Evolutionary conservation across 129 eudicot species (phyloP), one percentile per base, ranked within the genome.

Genomic region (Deinandra increscens): DNA sequence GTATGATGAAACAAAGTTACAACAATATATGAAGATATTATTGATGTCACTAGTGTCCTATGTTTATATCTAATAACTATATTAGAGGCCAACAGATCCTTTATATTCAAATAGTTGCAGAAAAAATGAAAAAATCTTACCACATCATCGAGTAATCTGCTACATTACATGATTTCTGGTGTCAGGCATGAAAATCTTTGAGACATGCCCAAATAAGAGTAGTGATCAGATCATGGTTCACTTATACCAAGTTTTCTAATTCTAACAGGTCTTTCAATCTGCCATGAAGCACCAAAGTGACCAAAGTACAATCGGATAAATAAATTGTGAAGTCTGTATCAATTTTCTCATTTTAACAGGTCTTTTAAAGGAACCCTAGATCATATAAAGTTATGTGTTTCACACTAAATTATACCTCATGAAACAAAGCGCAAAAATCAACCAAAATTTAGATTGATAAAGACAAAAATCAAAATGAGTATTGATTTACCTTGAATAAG

Each of bases 141-240:
- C 74, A 20, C 75, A 38, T 71, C 58, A 71, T 70, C 12, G 36
- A 69, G 14, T 54, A 15, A 67, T 31, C 72, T 55, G 62, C 37
- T 22, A 23, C 7, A 55, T 55, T 22, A 23, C 7, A 55, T 55
- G 60, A 23, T 55, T 55, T 58, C 38, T 58, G 64, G 64, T 58
- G 39, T 10, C 5, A 20, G 14, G 34, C 34, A 39, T 48, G 54
- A 13, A 48, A 48, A 48, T 48, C 48, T n/a, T 17, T 51, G 59
- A 55, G 37, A 4, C 36, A 9, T 55, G 38, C 1, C 17, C 62
- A 55, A 22, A 55, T 55, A 20, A 8, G 33, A 26, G 31, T 26
- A 26, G 31, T 26, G 31, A 26, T 26, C 31, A 26, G 31, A 26
- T n/a, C 31, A 26, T 26, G 31, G 31, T 26, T 26, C 1, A 26